These are phyloP conservation scores for Shiraia sp. DNA, from an alignment of 2,329 filamentous ascomycete genomes.

Conservation along the genomic window DNA sequence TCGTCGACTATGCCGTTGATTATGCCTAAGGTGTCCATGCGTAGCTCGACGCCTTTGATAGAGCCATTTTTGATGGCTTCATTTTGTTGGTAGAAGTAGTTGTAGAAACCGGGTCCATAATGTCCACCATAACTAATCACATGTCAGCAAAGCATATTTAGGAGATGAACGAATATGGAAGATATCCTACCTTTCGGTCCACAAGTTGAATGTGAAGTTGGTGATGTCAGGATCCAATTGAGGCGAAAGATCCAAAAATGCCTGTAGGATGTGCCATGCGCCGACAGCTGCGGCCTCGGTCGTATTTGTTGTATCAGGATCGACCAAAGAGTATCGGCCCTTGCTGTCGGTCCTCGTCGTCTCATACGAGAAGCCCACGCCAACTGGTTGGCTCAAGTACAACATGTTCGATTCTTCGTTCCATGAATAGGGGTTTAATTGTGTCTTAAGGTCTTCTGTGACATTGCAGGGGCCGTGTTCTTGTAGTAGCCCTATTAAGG, in stretches of 20 bases:
- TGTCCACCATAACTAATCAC: constrained; percentile 45
- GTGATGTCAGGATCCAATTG: constrained; percentile 55
- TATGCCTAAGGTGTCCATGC: constrained; percentile 59
- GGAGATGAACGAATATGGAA: not conserved
- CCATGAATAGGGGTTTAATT: constrained; percentile 45
- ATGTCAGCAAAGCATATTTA: constrained; percentile 1
- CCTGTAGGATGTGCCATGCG: constrained; percentile 44
- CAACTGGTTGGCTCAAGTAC: constrained; percentile 46
- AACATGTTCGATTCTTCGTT: constrained; percentile 46
- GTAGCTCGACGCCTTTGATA: constrained; percentile 52
- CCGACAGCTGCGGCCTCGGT: constrained; percentile 40
- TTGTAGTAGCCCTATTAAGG: constrained; percentile 61
- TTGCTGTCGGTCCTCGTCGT: constrained; percentile 27
- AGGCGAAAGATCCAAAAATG: constrained; percentile 39
- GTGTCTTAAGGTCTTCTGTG: constrained; percentile 43
- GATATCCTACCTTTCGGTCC: constrained; percentile 48
- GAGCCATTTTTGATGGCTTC: constrained; percentile 55
- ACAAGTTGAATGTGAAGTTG: constrained; percentile 56
- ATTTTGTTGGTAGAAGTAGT: constrained; percentile 62
- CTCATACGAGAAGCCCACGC: constrained; percentile 47
- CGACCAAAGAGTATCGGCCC: constrained; percentile 38
- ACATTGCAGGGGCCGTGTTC: constrained; percentile 32
- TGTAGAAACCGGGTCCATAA: constrained; percentile 59
- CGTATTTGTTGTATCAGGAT: constrained; percentile 35
- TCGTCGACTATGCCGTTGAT: constrained; percentile 60